Evolutionary conservation across 768 basidiomycete genomes (phyloP).

Genomic region (Asterophora lycoperdoides): DNA sequence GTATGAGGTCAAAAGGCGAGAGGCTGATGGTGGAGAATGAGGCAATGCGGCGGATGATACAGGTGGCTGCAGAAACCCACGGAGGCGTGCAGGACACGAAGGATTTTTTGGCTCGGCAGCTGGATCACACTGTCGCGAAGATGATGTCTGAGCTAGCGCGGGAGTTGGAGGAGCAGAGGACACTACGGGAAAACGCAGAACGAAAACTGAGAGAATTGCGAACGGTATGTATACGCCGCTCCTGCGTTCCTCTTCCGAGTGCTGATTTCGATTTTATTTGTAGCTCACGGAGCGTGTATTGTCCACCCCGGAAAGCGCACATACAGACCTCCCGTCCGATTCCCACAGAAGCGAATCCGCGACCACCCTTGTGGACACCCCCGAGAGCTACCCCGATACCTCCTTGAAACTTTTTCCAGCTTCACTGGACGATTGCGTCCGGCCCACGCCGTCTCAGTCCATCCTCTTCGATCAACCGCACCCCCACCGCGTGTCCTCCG

Average conservation of each 20-base stretch:
- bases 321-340: neutral
- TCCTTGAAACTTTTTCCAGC: neutral
- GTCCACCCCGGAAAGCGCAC: neutral
- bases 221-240: conserved; percentile 3
- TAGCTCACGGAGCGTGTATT: neutral
- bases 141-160: conserved; percentile 15
- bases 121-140: conserved; percentile 14
- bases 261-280: neutral
- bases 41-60: neutral
- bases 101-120: conserved; percentile 13
- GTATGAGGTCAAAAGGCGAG: conserved; percentile 1
- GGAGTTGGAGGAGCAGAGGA: conserved; percentile 15
- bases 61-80: neutral
- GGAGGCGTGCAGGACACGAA: neutral
- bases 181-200: conserved; percentile 13
- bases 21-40: neutral
- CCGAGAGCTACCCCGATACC: neutral
- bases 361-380: neutral
- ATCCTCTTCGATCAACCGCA: neutral
- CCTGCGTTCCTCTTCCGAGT: neutral
- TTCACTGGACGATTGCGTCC: no score
- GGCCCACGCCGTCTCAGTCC: no score
- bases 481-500: neutral
- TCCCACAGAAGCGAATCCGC: conserved; percentile 4
- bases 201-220: conserved; percentile 12